These are phyloP conservation scores for Fraxinus sp. DNA, from an alignment of 305 asterid species.

Conservation along the genomic window DNA sequence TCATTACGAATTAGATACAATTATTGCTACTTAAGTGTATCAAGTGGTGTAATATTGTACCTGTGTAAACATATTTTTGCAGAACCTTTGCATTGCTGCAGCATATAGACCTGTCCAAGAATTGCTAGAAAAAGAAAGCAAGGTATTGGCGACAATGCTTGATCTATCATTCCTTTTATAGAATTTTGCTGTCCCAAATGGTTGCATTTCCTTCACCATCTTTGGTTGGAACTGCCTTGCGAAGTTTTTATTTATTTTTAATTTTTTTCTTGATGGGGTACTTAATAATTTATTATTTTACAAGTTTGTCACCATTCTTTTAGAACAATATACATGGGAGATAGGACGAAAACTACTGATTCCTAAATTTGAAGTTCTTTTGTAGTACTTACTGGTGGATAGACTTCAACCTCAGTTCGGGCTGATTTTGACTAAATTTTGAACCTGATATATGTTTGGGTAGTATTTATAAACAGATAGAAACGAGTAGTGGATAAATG, in stretches of 20 bases:
- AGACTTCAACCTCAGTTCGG: not conserved
- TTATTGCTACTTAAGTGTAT: conserved; percentile 8
- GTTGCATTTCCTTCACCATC: not conserved
- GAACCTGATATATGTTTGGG: not conserved
- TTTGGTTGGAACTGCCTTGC: not conserved
- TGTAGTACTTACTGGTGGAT: not conserved
- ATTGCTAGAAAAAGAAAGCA: conserved; percentile 69
- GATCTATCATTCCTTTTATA: not conserved
- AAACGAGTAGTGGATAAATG: not conserved
- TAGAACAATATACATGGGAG: not conserved
- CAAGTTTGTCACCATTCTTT: not conserved
- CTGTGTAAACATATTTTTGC: conserved; percentile 24
- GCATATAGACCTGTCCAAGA: conserved; percentile 97
- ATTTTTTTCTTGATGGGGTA: not conserved
- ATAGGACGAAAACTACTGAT: not conserved
- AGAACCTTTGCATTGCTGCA: conserved; percentile 96
- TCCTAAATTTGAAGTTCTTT: not conserved
- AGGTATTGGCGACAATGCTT: conserved; percentile 38
- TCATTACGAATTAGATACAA: conserved; percentile 18
- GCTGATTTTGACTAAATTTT: not conserved
- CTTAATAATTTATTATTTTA: not conserved
- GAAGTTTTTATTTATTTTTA: not conserved
- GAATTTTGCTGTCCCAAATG: not conserved
- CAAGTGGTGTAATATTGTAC: not conserved
- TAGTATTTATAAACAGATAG: not conserved